Conservation (phyloP, 1,284 basidiomycete genomes). For the Chalciporus sp. region DNA sequence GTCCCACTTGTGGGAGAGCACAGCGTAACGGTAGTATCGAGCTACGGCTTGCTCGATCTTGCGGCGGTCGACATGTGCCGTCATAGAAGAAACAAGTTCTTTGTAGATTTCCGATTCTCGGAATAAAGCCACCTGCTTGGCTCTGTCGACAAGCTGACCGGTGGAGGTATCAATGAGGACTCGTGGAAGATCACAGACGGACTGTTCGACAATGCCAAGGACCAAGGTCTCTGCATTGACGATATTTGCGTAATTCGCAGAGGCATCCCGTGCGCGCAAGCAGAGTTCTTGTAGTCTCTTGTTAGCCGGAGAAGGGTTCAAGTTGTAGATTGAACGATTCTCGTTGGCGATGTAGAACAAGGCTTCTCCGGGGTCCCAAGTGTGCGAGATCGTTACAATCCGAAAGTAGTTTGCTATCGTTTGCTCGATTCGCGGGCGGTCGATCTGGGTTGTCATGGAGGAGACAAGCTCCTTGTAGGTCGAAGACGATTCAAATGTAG, state of each 20-base stretch:
- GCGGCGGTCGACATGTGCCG: not conserved
- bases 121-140: conserved; percentile 4
- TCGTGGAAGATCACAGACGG: no score
- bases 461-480: conserved; percentile 3
- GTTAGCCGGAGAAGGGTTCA: no score
- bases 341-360: not conserved
- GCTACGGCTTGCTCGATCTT: not conserved
- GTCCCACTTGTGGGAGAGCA: conserved; percentile 7
- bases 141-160: conserved; percentile 1
- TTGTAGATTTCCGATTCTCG: not conserved
- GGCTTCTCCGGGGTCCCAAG: not conserved
- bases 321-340: no score
- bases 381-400: conserved; percentile 1
- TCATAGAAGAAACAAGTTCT: conserved; percentile 2
- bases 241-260: no score
- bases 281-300: no score
- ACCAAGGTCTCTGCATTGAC: no score
- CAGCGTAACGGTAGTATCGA: not conserved
- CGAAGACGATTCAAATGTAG: not conserved
- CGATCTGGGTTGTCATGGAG: not conserved
- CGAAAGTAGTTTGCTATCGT: not conserved
- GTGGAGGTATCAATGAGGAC: not conserved
- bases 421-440: not conserved
- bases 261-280: no score
- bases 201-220: no score